Evolutionary conservation across 352 stramenopile species (phyloP).

Genomic region (Pythium biforme): DNA sequence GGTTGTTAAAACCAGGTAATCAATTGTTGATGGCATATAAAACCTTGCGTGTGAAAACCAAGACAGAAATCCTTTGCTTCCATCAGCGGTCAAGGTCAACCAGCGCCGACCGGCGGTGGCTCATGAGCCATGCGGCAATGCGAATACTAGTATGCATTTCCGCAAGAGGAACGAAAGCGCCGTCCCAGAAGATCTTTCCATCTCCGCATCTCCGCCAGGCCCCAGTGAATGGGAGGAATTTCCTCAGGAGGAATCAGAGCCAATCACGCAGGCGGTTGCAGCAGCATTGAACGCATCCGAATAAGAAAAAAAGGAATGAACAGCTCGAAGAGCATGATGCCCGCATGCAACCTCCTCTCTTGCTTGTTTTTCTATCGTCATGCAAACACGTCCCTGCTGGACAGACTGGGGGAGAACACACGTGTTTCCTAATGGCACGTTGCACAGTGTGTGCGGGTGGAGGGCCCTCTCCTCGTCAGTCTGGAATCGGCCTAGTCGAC

Average conservation of each 20-base stretch:
- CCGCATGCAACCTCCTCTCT: neutral
- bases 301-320: neutral
- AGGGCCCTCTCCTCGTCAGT: neutral
- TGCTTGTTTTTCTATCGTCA: slow-evolving; percentile 13
- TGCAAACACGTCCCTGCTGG: neutral
- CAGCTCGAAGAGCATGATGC: neutral
- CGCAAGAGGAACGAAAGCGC: neutral
- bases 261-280: no score
- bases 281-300: no score
- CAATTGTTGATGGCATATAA: slow-evolving; percentile 14
- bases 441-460: no score
- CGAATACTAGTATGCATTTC: neutral
- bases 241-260: no score
- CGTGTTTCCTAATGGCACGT: slow-evolving; percentile 14
- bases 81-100: neutral
- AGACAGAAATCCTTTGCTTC: neutral
- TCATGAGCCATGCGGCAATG: neutral
- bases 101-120: neutral
- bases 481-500: slow-evolving; percentile 86
- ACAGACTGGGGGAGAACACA: slow-evolving; percentile 1
- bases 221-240: no score
- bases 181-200: neutral
- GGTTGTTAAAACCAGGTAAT: slow-evolving; percentile 14
- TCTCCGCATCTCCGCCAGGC: no score
- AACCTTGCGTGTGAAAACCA: slow-evolving; percentile 16